Evolutionary conservation across 495 filamentous ascomycete genomes (phyloP), one percentile per base, ranked within the genome.

Genomic region (Articulospora tetracladia): DNA sequence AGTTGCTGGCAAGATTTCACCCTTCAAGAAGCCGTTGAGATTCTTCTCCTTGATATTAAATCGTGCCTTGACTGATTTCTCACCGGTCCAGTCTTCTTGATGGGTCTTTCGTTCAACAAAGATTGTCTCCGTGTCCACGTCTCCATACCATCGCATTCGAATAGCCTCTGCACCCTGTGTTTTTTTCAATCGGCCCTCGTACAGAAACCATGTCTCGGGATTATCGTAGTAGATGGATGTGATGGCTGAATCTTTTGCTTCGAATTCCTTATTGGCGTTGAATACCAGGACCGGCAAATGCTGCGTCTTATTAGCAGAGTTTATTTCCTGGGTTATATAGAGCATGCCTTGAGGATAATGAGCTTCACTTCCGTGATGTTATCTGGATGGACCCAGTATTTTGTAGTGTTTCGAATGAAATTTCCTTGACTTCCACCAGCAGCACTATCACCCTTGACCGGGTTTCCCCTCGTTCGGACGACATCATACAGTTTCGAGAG

Each of bases 171-270:
- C 94, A 51, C 94, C 94, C 72, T 99, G 94, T 0, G 92, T 94
- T 78, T 99, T 99, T 78, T 96, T 95, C 60, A 99, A 73, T 24
- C 94, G 89, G 3, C 94, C 94, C 63, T 88, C 83, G 73, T 99
- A 99, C 17, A 99, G 76, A 56, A 96, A 90, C 85, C 92, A 99
- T 20, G 83, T 95, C 12, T 97, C 84, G 0, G 90, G 82, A 67
- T 98, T 98, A 70, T 99, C 94, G 68, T 87, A 98, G 76, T 99
- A 99, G 64, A 99, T 97, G 26, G 94, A 99, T 1, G 94, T 93
- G 68, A 99, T 98, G 27, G 94, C 95, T 15, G 89, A 84, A 67
- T 99, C 94, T 57, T 90, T 82, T 49, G 79, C 76, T 55, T 95
- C 90, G 63, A 98, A 99, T 64, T 98, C 95, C 71, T 99, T 99